Base-by-base conservation (phyloP, 1,284 basidiomycete genomes). In the Microbotryum violaceum region DNA sequence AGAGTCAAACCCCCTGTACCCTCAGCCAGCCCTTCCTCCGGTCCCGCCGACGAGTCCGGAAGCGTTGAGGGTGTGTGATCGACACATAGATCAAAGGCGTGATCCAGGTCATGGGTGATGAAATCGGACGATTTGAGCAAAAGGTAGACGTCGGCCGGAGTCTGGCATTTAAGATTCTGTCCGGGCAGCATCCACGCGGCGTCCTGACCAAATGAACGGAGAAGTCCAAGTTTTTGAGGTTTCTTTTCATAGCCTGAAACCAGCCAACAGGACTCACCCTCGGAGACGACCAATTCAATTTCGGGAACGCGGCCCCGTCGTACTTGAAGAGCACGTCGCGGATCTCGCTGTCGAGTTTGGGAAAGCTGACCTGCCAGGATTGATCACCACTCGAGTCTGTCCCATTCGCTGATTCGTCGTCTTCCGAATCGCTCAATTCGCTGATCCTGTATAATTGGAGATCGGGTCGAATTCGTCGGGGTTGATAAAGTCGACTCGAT, bases 101-200 rank as follows among this genome's bases (percentile, higher is more conserved):
- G 72, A 65, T 81, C 81, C 5, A 94, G 74, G 73, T 93, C 93
- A 68, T 94, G 88, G 8, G 83, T 81, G 51, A 91, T 79, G 70
- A 96, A 96, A 74, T 97, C 90, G 53, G 89, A 91, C 3, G 89
- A 89, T 76, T 98, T 98, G 67, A 98, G 81, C 0, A 96, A 78
- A 51, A 97, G 80, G 75, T 97, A 97, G 29, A 97, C 85, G 70
- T 98, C 94, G 5, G 87, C 83, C 0, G 92, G 91, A 1, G 84
- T 83, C 8, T 83, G 85, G 75, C 93, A 97, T 76, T 87, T 87
- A 47, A 97, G 78, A 0, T 88, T 90, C 6, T 86, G 86, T n/a
- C 88, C 81, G 2, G 91, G 87, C 2, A 96, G 80, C 65, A 98
- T 85, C 88, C 92, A 97, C 2, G 87, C 83, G 16, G 92, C 90